Evolutionary conservation across 2,329 filamentous ascomycete species (phyloP), one percentile per base, ranked within the genome.

Genomic region (Elsinoe perseae): DNA sequence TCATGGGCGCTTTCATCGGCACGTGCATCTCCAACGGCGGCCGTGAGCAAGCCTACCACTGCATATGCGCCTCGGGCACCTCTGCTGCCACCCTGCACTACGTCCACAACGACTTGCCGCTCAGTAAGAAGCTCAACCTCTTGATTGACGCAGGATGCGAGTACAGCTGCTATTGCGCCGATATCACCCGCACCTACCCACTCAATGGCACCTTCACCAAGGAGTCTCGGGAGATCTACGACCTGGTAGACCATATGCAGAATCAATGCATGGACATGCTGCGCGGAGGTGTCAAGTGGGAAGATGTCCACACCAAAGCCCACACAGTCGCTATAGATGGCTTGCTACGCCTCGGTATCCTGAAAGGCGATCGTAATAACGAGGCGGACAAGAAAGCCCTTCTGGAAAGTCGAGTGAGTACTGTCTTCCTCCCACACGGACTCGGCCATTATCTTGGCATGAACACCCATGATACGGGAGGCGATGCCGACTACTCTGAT

Each of bases 1-100:
- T 96, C 28, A 86, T 95, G 68, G 91, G 84, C 1, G 72, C 84
- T 0, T 95, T 96, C 68, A 70, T 95, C 9, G 83, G 88, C 67
- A 78, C 79, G 27, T 95, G 88, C 68, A 81, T 93, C 58, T 80
- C 84, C 53, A 78, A 85, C 59, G 87, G 87, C 21, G 86, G 86
- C 54, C 85, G 84, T 67, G 83, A 93, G 64, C 89, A 95, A 75
- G 85, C 92, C 1, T 97, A 97, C 71, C 82, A 87, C 62, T 85
- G 86, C 59, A 96, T 97, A 65, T 83, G 93, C 16, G 92, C 89
- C 0, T 81, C 82, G 30, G 92, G 92, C 9, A 79, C 83, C 4
- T 85, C 87, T 14, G 91, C 87, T 0, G 88, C 90, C 4, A 93
- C 89, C 1, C 78, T 96, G 30, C 92, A 96, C 73, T 96, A 96